Evolutionary conservation across 2,329 filamentous ascomycete genomes (phyloP), one percentile per base, ranked within the genome.

Genomic region (Botryosphaeria dothidea): DNA sequence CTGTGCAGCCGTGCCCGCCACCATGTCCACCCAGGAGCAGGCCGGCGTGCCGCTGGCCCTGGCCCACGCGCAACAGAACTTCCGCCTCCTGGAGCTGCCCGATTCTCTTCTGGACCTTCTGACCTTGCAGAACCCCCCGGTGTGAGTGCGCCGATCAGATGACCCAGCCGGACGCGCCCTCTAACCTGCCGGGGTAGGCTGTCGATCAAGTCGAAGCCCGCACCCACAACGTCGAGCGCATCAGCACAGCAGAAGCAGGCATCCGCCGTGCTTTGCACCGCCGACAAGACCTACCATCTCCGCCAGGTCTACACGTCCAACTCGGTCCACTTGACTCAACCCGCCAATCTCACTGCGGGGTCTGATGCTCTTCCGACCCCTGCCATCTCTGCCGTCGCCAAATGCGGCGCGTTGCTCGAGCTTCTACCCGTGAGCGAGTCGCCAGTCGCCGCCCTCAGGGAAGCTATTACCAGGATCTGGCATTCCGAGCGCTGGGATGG

Each of bases 221-320:
- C 71, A 43, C 34, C 69, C 45, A 49, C 70, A 8, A 65, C 72
- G 15, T 5, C 38, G 17, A 52, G 27, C n/a, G 31, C 51, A 15
- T 9, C 45, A 17, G 54, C 64, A 48, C 58, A 66, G 67, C 38
- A 69, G 45, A 36, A 65, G 46, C 48, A 65, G 31, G 21, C 56
- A 66, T 72, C 79, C 82, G 83, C 85, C 31, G 86, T 88, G 66
- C 79, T 90, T 66, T 89, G 87, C 76, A 88, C 85, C 2, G 77
- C 80, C 9, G 78, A 79, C 62, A 79, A 83, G 68, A 87, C 86
- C 11, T 90, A 84, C 77, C 81, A 83, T 66, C 76, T 89, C 60
- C 86, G 86, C 69, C 86, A 89, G 74, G 86, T 89, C 61, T 86
- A 87, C 69, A 88, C 87, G 17, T 89, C 87, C 27, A 90, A 90